Evolutionary conservation across 2,329 filamentous ascomycete genomes (phyloP).

Genomic region (Leptoxyphium fumago): DNA sequence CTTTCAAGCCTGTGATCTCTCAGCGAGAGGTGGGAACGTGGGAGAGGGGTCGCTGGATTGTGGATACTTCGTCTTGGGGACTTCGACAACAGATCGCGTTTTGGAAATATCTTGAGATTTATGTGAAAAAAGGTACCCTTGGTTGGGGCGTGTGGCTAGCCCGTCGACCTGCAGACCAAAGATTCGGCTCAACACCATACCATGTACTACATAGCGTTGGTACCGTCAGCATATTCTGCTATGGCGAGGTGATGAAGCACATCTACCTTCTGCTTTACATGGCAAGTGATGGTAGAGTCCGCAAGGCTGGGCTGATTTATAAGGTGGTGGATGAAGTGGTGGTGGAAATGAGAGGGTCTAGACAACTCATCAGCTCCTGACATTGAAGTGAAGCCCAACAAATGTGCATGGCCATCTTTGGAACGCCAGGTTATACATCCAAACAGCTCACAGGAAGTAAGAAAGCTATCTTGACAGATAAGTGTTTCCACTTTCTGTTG

Average conservation of each 20-base stretch:
- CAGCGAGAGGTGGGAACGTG: constrained; percentile 38
- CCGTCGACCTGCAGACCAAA: constrained; percentile 16
- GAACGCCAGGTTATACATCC: no score
- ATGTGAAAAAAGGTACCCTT: constrained; percentile 42
- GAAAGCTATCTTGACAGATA: no score
- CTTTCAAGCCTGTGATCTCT: constrained; percentile 18
- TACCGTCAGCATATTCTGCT: constrained; percentile 56
- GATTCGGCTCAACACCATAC: constrained; percentile 14
- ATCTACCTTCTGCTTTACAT: constrained; percentile 63
- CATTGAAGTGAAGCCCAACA: no score
- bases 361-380: not conserved
- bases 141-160: constrained; percentile 53
- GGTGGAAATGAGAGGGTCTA: constrained; percentile 29
- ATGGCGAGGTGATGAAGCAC: constrained; percentile 58
- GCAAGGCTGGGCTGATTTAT: constrained; percentile 47
- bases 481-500: no score
- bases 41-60: constrained; percentile 66
- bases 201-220: constrained; percentile 15
- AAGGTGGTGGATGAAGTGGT: constrained; percentile 44
- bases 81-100: constrained; percentile 33
- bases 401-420: not conserved
- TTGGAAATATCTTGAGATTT: constrained; percentile 49
- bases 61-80: constrained; percentile 46
- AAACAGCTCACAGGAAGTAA: no score
- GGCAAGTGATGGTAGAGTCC: constrained; percentile 50